Percentiles rank a stretch among this genome's conserved stretches.
These are phyloP conservation scores for Sclerotinia glacialis DNA, from an alignment of 2,329 filamentous ascomycete genomes.

Conservation along the genomic window DNA sequence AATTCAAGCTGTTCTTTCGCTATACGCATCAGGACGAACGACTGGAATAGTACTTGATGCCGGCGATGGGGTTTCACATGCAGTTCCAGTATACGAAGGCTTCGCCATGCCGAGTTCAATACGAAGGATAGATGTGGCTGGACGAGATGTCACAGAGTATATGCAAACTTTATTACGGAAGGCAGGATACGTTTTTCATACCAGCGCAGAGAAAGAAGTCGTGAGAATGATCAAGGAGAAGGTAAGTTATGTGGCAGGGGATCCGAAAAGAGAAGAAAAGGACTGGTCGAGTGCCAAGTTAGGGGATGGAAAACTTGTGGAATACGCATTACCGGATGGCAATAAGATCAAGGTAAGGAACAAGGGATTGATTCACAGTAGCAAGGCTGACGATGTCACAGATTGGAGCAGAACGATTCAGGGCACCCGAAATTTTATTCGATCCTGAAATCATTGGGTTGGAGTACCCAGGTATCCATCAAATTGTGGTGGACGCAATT, in stretches of 20 bases:
- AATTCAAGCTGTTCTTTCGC: conserved; percentile 91
- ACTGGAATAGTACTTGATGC: conserved; percentile 95
- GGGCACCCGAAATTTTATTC: conserved; percentile 95
- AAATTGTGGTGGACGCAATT: conserved; percentile 96
- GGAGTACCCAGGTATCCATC: conserved; percentile 94
- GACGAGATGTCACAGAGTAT: conserved; percentile 93
- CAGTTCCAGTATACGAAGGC: conserved; percentile 95
- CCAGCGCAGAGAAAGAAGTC: conserved; percentile 98
- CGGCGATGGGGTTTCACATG: conserved; percentile 94
- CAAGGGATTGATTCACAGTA: conserved; percentile 1
- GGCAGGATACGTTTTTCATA: conserved; percentile 92
- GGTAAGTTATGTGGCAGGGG: conserved; percentile 83
- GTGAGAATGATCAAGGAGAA: conserved; percentile 96
- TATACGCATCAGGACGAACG: conserved; percentile 93
- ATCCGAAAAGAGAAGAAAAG: conserved; percentile 93
- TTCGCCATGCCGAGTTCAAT: conserved; percentile 97
- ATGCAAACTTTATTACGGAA: conserved; percentile 88
- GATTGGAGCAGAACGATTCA: conserved; percentile 91
- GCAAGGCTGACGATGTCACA: conserved; percentile 41
- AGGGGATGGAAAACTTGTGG: conserved; percentile 73
- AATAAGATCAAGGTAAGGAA: conserved; percentile 79
- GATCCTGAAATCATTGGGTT: conserved; percentile 95
- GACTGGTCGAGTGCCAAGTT: conserved; percentile 83
- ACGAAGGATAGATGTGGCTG: conserved; percentile 91
- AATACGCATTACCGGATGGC: conserved; percentile 89